Evolutionary conservation across 257 asterid species (phyloP).

Genomic region (Apocynum venetum): DNA sequence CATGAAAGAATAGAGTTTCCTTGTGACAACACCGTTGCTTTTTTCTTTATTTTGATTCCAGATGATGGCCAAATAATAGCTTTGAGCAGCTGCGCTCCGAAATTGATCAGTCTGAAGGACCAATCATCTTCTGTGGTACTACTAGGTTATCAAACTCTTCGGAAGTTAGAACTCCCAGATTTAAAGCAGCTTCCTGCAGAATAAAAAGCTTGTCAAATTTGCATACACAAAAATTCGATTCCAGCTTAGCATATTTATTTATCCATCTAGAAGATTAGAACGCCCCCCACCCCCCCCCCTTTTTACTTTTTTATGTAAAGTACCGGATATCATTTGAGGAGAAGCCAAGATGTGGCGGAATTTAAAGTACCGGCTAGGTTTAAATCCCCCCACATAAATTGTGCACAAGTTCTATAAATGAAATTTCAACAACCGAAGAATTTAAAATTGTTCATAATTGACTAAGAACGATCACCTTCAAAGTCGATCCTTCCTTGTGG

Average conservation of each 20-base stretch:
- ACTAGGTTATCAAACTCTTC: slow-evolving; percentile 84
- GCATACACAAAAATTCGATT: background rate
- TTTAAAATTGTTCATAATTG: background rate
- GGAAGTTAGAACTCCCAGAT: slow-evolving; percentile 62
- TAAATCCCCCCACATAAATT: background rate
- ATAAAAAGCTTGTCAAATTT: slow-evolving; percentile 14
- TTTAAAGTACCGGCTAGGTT: no score
- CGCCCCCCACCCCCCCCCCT: no score
- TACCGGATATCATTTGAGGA: no score
- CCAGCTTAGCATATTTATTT: background rate
- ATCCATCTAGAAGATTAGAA: background rate
- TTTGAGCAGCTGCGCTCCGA: background rate
- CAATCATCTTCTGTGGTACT: slow-evolving; percentile 94
- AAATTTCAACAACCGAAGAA: background rate
- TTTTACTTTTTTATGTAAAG: no score
- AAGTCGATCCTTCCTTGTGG: slow-evolving; percentile 88
- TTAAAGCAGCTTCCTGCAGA: slow-evolving; percentile 82
- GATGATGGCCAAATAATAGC: slow-evolving; percentile 3
- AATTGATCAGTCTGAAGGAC: slow-evolving; percentile 53
- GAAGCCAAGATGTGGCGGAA: no score
- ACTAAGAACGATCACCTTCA: slow-evolving; percentile 51
- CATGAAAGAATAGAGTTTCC: background rate
- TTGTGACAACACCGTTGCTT: background rate
- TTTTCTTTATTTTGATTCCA: background rate
- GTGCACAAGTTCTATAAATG: background rate